Evolutionary conservation across 352 stramenopile genomes (phyloP).

Genomic region (Globisporangium nunn): DNA sequence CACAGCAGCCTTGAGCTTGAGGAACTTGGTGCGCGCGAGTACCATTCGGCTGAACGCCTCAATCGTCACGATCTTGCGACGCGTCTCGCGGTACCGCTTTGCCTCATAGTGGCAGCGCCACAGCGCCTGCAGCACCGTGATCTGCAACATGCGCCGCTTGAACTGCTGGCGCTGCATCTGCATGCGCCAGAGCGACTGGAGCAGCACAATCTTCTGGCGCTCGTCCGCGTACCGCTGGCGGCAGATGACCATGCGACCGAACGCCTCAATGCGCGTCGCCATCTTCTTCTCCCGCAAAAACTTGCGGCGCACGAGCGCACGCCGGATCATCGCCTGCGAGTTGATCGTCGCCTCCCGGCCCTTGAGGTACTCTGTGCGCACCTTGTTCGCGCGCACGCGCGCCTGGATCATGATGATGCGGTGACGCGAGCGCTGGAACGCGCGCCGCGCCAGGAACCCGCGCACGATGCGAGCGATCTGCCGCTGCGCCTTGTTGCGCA

Average conservation of each 20-base stretch:
- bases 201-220: constrained; percentile 58
- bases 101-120: constrained; percentile 66
- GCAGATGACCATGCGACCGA: constrained; percentile 77
- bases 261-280: constrained; percentile 78
- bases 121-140: constrained; percentile 73
- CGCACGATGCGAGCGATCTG: constrained; percentile 71
- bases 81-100: constrained; percentile 45
- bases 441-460: constrained; percentile 54
- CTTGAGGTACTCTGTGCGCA: constrained; percentile 84
- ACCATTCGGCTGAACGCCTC: constrained; percentile 67
- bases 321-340: constrained; percentile 85
- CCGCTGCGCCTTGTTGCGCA: constrained; percentile 71
- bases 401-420: constrained; percentile 87
- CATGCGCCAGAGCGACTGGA: constrained; percentile 82
- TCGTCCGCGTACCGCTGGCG: constrained; percentile 54
- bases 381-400: constrained; percentile 76
- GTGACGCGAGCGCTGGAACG: constrained; percentile 40
- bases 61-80: constrained; percentile 54
- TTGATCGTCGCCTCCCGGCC: constrained; percentile 82
- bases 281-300: constrained; percentile 84
- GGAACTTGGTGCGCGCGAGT: constrained; percentile 39
- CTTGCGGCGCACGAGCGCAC: constrained; percentile 65
- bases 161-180: constrained; percentile 54
- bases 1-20: constrained; percentile 41
- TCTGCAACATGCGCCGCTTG: constrained; percentile 30